Percentiles rank a stretch among this genome's conserved stretches.
Conservation (phyloP, 352 stramenopile species). For the Phytophthora boehmeriae region DNA sequence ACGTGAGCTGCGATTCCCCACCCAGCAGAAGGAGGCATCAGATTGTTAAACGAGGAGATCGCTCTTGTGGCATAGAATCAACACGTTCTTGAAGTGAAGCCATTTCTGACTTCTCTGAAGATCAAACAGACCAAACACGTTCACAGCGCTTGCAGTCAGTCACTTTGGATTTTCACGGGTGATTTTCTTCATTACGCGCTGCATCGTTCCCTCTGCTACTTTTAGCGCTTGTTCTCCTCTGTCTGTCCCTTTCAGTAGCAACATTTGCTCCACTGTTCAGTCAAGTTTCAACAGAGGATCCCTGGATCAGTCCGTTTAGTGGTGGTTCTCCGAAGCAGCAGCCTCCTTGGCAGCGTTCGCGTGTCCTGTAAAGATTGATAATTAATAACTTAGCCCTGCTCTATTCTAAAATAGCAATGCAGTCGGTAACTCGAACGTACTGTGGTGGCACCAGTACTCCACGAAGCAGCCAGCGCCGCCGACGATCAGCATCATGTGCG, state of each 20-base stretch:
- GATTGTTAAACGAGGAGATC: conserved; percentile 10
- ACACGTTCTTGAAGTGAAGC: conserved; percentile 15
- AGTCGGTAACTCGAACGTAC: conserved; percentile 29
- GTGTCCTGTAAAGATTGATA: conserved; percentile 38
- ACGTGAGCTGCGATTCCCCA: conserved; percentile 52
- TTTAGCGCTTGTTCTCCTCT: conserved; percentile 15
- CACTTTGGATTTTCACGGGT: conserved; percentile 31
- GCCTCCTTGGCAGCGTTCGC: conserved; percentile 47
- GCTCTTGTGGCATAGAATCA: conserved; percentile 1
- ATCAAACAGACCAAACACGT: conserved; percentile 7
- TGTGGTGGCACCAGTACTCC: conserved; percentile 75
- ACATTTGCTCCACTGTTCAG: background rate
- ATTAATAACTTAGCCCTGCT: conserved; percentile 13
- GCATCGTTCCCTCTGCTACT: conserved; percentile 25
- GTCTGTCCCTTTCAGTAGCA: conserved; percentile 14
- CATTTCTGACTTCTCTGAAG: background rate
- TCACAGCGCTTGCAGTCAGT: conserved; percentile 20
- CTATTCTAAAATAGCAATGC: too few relatives aligned
- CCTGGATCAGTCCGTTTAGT: conserved; percentile 41
- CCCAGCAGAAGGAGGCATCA: conserved; percentile 8
- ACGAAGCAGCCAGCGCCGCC: conserved; percentile 56
- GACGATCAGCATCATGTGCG: conserved; percentile 80
- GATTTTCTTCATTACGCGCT: conserved; percentile 25
- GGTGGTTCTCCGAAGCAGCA: conserved; percentile 48
- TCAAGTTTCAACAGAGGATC: conserved; percentile 8